A percentile compares a stretch with the other conserved stretches of the same genome.
Conservation (phyloP, 2,329 filamentous ascomycete species). For the Calonectria ilicicola region DNA sequence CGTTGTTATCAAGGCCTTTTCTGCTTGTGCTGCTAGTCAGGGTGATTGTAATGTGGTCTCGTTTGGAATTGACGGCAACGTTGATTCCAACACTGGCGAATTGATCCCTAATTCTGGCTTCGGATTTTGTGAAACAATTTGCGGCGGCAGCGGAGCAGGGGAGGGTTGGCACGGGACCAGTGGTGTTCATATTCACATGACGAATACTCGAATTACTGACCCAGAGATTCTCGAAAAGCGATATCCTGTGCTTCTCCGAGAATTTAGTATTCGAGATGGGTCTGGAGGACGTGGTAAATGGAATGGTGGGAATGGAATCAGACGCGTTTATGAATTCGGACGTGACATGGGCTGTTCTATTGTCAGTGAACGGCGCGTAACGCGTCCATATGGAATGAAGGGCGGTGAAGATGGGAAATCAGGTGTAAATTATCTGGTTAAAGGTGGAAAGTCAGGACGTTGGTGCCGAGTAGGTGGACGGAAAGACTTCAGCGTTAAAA, state of each 20-base stretch:
- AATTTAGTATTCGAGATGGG: constrained; percentile 73
- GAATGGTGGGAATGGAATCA: constrained; percentile 78
- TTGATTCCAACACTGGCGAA: not conserved
- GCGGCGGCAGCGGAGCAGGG: constrained; percentile 81
- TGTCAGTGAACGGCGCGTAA: constrained; percentile 14
- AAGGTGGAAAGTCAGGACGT: not conserved
- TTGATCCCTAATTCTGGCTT: constrained; percentile 69
- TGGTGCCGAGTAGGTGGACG: constrained; percentile 14
- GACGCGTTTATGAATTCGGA: constrained; percentile 80
- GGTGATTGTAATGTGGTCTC: constrained; percentile 86
- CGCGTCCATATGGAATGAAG: constrained; percentile 16
- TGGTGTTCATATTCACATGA: constrained; percentile 86
- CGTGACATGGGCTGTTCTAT: constrained; percentile 9
- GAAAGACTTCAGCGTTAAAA: constrained; percentile 8
- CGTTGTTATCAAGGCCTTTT: constrained; percentile 73
- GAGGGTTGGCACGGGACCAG: constrained; percentile 78
- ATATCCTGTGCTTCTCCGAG: constrained; percentile 75
- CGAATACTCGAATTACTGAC: constrained; percentile 87
- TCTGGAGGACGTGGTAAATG: constrained; percentile 72
- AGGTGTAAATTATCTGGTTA: constrained; percentile 7
- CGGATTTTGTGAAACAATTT: constrained; percentile 89
- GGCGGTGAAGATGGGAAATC: constrained; percentile 18
- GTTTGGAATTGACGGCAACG: constrained; percentile 81
- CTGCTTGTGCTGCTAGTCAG: constrained; percentile 80
- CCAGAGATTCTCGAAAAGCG: constrained; percentile 82